Conservation (phyloP, 2,329 filamentous ascomycete species). For the Dendrostoma leiphaemia region DNA sequence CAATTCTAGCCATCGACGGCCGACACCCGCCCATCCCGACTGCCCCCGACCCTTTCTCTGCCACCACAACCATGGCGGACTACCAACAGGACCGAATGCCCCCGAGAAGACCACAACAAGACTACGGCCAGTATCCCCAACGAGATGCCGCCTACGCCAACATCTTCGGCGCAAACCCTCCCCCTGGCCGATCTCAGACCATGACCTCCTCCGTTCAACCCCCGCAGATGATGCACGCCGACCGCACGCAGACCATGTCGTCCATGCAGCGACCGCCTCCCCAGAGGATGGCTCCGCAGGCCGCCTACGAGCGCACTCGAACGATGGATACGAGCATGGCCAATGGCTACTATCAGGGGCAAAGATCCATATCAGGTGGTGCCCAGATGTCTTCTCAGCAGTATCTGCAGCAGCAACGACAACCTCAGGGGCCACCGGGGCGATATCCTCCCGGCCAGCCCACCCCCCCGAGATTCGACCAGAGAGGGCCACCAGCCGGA, state of each 20-base stretch:
- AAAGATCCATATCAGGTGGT: slow-evolving; percentile 50
- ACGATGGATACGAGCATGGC: slow-evolving; percentile 44
- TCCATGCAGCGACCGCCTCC: slow-evolving; percentile 67
- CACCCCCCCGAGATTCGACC: slow-evolving; percentile 58
- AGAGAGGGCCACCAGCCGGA: slow-evolving; percentile 49
- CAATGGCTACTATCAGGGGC: slow-evolving; percentile 52
- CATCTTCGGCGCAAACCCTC: slow-evolving; percentile 87
- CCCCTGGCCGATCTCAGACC: slow-evolving; percentile 86
- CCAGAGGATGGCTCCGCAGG: slow-evolving; percentile 46
- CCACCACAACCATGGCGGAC: slow-evolving; percentile 54
- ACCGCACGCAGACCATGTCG: slow-evolving; percentile 78
- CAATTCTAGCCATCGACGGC: slow-evolving; percentile 14
- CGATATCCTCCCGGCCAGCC: slow-evolving; percentile 47
- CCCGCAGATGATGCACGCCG: slow-evolving; percentile 50
- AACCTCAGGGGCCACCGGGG: slow-evolving; percentile 38
- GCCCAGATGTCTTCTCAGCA: slow-evolving; percentile 44
- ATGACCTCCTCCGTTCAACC: slow-evolving; percentile 76
- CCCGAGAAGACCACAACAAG: slow-evolving; percentile 32
- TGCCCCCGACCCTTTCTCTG: neutral
- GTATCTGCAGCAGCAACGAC: slow-evolving; percentile 47
- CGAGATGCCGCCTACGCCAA: slow-evolving; percentile 94
- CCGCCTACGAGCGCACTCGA: slow-evolving; percentile 37
- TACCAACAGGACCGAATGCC: slow-evolving; percentile 54
- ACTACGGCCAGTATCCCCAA: slow-evolving; percentile 24
- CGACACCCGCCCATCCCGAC: slow-evolving; percentile 12